Evolutionary conservation across 352 stramenopile genomes (phyloP).

Genomic region (Pythium sukuiense): DNA sequence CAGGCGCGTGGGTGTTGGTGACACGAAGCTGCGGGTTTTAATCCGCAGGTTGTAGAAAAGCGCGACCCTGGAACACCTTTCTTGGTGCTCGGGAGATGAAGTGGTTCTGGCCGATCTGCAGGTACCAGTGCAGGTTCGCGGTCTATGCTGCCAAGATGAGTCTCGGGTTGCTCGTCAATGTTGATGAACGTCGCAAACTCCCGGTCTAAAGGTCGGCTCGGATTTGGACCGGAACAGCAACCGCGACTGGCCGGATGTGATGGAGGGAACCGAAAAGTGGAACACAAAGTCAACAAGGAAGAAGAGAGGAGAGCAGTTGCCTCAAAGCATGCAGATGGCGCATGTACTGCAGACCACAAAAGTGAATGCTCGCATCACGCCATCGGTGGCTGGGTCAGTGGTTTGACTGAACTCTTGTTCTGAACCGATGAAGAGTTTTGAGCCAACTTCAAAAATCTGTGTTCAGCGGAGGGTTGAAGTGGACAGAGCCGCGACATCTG

Average conservation of each 20-base stretch:
- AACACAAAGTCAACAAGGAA: not conserved
- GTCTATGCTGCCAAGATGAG: slow-evolving; percentile 10
- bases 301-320: not conserved
- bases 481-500: not conserved
- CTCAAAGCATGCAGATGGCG: not conserved
- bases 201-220: not conserved
- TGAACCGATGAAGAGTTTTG: slow-evolving; percentile 1
- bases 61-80: not conserved
- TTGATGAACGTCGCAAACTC: not conserved
- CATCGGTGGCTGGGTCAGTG: not conserved
- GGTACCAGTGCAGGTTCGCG: not conserved
- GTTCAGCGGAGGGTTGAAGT: slow-evolving; percentile 10
- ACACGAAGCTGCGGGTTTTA: not conserved
- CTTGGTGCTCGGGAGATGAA: slow-evolving; percentile 2
- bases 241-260: not conserved
- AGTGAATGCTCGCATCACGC: not conserved
- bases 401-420: not conserved
- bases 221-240: slow-evolving; percentile 1
- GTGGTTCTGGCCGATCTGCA: not conserved
- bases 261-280: not conserved
- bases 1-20: not conserved
- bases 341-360: not conserved
- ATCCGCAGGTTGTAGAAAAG: not conserved
- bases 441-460: slow-evolving; percentile 10
- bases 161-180: not conserved